Base-by-base conservation (phyloP, 179 eudicot species). In the Dionaea muscipula region DNA sequence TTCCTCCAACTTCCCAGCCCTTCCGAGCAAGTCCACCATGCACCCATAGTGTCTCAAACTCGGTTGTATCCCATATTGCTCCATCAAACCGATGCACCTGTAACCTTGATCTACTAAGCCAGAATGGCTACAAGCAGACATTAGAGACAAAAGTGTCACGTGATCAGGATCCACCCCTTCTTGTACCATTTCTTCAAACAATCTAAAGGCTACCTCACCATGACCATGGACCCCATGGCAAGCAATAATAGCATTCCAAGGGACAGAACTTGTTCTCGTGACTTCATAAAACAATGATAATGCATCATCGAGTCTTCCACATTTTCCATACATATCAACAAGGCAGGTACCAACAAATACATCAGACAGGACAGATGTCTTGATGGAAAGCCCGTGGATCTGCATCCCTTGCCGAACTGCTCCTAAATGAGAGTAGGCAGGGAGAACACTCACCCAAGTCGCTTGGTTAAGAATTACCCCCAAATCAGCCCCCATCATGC, bases 21-120 rank as follows among this genome's bases (percentile, higher is more conserved):
- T 65, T n/a, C 94, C 88, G 46, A 84, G 71, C 76, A 84, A 65
- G 68, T 84, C 94, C 35, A 84, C 94, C 85, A 84, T 77, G 72
- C 82, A 81, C 49, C 85, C 89, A 55, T 78, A 79, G 72, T 84
- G 76, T 55, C 62, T 75, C 59, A 75, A 19, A 61, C 31, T 70
- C 22, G 79, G 79, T 51, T 58, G 56, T 44, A 75, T 67, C 23
- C 55, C 63, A 24, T 63, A 67, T 28, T 60, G 44, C 41, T 63
- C 65, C 94, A 84, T 81, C 54, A 68, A 17, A 44, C 53, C 35
- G 59, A 84, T 79, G 67, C 57, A 77, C 78, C 75, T 36, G 47
- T 73, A 64, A 58, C 85, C 94, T 71, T 82, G 71, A 35, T 78
- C 80, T 46, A 84, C 77, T 31, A 81, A 73, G 18, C 94, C 85